Percentiles rank a stretch among this genome's conserved stretches.
Conservation (phyloP, 306 rosid species). For the Alnus glutinosa region DNA sequence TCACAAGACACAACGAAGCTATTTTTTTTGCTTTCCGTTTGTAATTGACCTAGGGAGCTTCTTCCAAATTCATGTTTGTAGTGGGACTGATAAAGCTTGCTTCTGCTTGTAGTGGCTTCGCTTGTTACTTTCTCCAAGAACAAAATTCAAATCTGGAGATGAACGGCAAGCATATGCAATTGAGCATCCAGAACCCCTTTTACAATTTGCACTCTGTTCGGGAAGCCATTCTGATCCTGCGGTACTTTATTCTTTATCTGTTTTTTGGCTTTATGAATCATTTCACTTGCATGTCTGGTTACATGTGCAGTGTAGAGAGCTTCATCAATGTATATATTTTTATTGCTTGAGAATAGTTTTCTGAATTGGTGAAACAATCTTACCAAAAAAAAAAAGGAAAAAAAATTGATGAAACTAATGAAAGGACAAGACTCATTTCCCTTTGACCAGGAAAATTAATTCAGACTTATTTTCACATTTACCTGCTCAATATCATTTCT, state of each 20-base stretch:
- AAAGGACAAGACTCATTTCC: not conserved
- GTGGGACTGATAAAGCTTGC: conserved; percentile 6
- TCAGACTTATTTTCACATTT: too few relatives aligned
- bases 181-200: conserved; percentile 74
- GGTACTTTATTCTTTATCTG: conserved; percentile 43
- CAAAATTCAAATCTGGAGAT: conserved; percentile 73
- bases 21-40: conserved; percentile 8
- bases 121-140: conserved; percentile 59
- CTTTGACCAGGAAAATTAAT: not conserved
- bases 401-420: not conserved
- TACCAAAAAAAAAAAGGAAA: not conserved
- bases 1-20: not conserved
- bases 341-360: not conserved
- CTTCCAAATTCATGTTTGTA: not conserved
- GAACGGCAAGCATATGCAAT: conserved; percentile 63
- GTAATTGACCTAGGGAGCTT: conserved; percentile 7
- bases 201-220: conserved; percentile 81
- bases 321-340: not conserved
- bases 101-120: conserved; percentile 77
- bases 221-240: conserved; percentile 99
- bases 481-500: too few relatives aligned
- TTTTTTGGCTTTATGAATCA: not conserved
- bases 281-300: not conserved
- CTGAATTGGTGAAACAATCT: conserved; percentile 1
- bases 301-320: not conserved